Percentiles rank a stretch among this genome's conserved stretches.
Evolutionary conservation across 2,329 filamentous ascomycete genomes (phyloP).

Genomic region (Penicillium sp.): DNA sequence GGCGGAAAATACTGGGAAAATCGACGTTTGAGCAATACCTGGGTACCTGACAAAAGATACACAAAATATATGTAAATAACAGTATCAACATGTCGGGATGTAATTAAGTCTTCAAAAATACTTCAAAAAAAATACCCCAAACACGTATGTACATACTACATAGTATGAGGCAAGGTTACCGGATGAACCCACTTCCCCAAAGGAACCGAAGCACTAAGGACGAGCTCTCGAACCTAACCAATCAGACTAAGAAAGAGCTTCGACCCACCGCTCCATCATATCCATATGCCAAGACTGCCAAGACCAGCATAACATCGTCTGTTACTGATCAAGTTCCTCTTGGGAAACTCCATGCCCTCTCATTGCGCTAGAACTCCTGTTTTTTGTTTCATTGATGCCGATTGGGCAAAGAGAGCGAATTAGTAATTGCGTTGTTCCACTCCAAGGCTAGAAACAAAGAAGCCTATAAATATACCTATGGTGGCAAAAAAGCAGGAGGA

Average conservation of each 20-base stretch:
- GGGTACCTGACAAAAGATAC: not conserved
- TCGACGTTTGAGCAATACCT: not conserved
- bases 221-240: slow-evolving; percentile 14
- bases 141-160: not conserved
- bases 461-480: not conserved
- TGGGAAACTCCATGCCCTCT: not conserved
- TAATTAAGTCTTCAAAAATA: not conserved
- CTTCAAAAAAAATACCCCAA: not conserved
- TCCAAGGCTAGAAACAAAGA: not conserved
- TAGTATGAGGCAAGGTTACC: not conserved
- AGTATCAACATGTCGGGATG: fast-evolving
- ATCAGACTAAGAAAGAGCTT: not conserved
- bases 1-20: not conserved
- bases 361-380: not conserved
- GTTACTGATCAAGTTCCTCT: not conserved
- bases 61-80: not conserved
- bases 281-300: slow-evolving; percentile 9
- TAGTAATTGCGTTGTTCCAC: not conserved
- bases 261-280: not conserved
- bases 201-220: not conserved
- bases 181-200: slow-evolving; percentile 1
- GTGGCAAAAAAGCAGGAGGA: not conserved
- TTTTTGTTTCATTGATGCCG: not conserved
- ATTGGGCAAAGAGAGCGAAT: not conserved
- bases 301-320: not conserved